Conservation (phyloP, 495 filamentous ascomycete genomes). For the Hyaloscypha bicolor region DNA sequence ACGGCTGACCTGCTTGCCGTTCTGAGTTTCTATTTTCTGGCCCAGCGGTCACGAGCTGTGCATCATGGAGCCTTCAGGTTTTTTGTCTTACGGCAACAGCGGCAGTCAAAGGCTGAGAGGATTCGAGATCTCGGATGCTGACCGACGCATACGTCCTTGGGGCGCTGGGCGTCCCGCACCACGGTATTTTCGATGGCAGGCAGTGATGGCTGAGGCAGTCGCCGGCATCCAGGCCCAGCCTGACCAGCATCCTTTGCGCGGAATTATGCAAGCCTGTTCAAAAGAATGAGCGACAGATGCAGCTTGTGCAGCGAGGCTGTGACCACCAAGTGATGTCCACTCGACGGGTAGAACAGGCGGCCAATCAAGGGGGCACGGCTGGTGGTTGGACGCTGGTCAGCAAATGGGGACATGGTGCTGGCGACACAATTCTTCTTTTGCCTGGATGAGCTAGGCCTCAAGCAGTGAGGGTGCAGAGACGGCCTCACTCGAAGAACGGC, state of each 20-base stretch:
- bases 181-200: background rate
- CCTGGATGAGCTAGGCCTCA: background rate
- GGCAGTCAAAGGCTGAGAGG: slow-evolving; percentile 7
- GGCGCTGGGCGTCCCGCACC: slow-evolving; percentile 7
- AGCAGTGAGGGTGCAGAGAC: background rate
- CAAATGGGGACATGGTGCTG: background rate
- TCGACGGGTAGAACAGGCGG: background rate
- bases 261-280: slow-evolving; percentile 29
- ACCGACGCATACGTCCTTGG: slow-evolving; percentile 1
- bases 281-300: slow-evolving; percentile 27
- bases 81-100: background rate
- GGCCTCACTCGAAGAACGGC: slow-evolving; percentile 2
- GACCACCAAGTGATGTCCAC: slow-evolving; percentile 4
- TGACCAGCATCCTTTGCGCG: slow-evolving; percentile 11
- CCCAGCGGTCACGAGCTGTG: background rate
- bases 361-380: background rate
- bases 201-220: slow-evolving; percentile 8
- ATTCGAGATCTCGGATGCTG: slow-evolving; percentile 14
- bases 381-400: background rate
- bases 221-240: slow-evolving; percentile 5
- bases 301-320: slow-evolving; percentile 33
- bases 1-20: slow-evolving; percentile 24
- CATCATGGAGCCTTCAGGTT: background rate
- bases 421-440: background rate
- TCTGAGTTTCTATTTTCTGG: slow-evolving; percentile 8